Evolutionary conservation across 768 basidiomycete species (phyloP), one percentile per base, ranked within the genome.

Genomic region (Royoungia palumana): DNA sequence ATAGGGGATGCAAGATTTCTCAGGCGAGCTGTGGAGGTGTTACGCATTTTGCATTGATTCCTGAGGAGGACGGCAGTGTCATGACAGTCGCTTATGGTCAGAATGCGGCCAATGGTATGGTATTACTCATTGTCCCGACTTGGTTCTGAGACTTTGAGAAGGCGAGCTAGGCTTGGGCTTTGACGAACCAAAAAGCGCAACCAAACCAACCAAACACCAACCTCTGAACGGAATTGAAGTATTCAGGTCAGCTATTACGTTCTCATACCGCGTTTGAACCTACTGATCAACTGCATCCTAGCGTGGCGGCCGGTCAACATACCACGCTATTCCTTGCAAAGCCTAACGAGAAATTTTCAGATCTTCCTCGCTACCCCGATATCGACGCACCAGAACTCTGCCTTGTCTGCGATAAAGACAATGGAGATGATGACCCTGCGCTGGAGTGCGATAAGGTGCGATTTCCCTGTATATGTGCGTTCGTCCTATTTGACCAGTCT

Each of bases 401-500:
- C 66, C 71, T 87, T 12, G 74, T 80, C 14, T 97, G 94, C 61
- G 70, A 72, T 40, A 75, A 77, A 55, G 89, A 89, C 45, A 72
- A 79, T 21, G 87, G 83, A 16, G 87, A 86, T 20, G 84, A 85
- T 41, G 85, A 82, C 50, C 73, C 78, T 30, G 83, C 83, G 16
- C 71, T 98, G 35, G 93, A 89, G 61, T 98, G 94, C 59, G 94
- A 97, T 64, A 94, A 93, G 80, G 92, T 88, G 46, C 37, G 63
- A 41, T 28, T 36, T 20, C 32, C 43, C 8, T 19, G 17, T 49
- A 22, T 27, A 43, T 22, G 4, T 40, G 43, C 16, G 6, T 39
- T 35, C 35, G 21, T 40, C 19, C 5, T 41, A 20, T 46, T 44
- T 53, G 36, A 57, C 47, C 20, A 37, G 30, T 45, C 24, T 13